Evolutionary conservation across 108 stramenopile genomes (phyloP), one percentile per base, ranked within the genome.

Genomic region (Parietichytrium sp.): DNA sequence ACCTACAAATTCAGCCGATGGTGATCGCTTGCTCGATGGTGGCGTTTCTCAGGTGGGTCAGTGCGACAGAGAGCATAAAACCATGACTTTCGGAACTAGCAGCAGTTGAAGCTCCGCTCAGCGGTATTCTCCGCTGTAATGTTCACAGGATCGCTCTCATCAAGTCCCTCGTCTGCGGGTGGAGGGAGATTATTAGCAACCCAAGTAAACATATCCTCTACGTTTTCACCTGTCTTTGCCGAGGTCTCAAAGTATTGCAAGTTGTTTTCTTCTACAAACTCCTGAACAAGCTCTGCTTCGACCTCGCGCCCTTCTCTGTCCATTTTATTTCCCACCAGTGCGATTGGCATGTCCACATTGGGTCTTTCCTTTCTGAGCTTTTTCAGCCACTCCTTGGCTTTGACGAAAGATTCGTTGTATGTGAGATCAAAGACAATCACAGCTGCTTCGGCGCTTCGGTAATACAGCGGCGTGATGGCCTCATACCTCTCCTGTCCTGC

Each of bases 201-300:
- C 20, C 91, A 90, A 8, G 86, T 90, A 83, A 97, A 97, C 92
- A 94, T 95, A 31, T 85, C 90, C 81, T 95, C 93, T 15, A 98
- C 96, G 88, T 95, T 95, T 20, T 79, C 79, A 49, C 96, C 96
- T 8, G 95, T 97, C 84, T 96, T 89, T 4, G 98, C 98, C 7
- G 93, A 94, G 49, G 95, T 94, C 85, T 98, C 98, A 87, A 95
- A 98, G 89, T 94, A 97, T 38, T 92, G 88, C 20, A 96, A 93
- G 51, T 95, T 95, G 79, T 94, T 95, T 83, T 96, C 94, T 20
- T 95, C 93, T 6, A 95, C 95, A 51, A 98, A 81, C 55, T 83
- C 88, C 77, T 89, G 86, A 15, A 95, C 96, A 87, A 96, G 93
- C 7, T 94, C 94, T 12, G 79, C 82, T 26, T 90, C 83, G 13